Evolutionary conservation across 306 rosid species (phyloP).

Genomic region (Cucurbita ficifolia): DNA sequence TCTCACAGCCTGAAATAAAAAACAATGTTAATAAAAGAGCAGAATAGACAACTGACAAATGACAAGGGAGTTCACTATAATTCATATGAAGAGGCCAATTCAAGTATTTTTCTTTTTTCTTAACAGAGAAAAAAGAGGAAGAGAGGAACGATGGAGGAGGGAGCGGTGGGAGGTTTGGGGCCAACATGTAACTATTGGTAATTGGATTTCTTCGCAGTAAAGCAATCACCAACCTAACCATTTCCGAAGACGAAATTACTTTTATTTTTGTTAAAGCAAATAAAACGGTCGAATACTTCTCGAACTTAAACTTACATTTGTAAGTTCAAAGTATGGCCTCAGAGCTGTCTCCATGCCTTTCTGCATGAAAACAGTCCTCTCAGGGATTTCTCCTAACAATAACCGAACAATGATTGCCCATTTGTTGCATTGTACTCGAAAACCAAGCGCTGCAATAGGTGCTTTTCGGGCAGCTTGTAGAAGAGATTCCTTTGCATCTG

Average conservation of each 20-base stretch:
- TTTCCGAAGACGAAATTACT: background rate
- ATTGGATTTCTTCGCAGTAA: background rate
- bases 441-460: conserved; percentile 89
- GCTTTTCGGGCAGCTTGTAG: conserved; percentile 98
- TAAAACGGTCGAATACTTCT: background rate
- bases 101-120: background rate
- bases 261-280: background rate
- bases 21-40: background rate
- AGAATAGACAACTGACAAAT: background rate
- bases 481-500: conserved; percentile 96
- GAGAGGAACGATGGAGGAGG: background rate
- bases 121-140: background rate
- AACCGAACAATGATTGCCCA: conserved; percentile 96
- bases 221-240: background rate
- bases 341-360: conserved; percentile 85
- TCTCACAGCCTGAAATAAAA: conserved; percentile 68
- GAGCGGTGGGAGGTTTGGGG: background rate
- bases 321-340: conserved; percentile 93
- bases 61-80: background rate
- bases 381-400: conserved; percentile 93
- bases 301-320: conserved; percentile 70
- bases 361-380: conserved; percentile 97
- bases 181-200: background rate
- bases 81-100: background rate
- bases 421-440: conserved; percentile 94